phyloP scores from a whole-genome alignment of 495 filamentous ascomycete species.

The Recurvomyces mirabilis region DNA sequence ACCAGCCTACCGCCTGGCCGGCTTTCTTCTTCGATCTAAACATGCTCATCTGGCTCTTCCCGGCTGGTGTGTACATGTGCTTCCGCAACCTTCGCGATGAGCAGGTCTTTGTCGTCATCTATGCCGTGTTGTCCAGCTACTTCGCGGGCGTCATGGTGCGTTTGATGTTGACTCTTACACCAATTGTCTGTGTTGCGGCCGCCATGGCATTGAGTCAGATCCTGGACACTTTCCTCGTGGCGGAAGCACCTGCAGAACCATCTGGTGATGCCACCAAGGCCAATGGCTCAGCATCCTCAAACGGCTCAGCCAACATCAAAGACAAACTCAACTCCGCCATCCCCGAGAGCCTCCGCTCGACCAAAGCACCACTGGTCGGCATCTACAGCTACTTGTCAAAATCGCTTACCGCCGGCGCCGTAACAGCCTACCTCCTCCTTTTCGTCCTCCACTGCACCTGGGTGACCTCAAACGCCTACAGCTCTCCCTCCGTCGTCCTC shows the following conservation, averaged over 20 bases:
- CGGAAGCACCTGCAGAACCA: constrained; percentile 18
- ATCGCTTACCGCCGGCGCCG: constrained; percentile 52
- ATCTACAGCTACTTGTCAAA: constrained; percentile 77
- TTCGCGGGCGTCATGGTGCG: constrained; percentile 99
- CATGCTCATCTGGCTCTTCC: constrained; percentile 98
- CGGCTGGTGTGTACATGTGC: constrained; percentile 95
- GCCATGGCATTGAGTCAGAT: constrained; percentile 83
- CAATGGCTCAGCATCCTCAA: constrained; percentile 34
- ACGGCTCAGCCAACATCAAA: constrained; percentile 30
- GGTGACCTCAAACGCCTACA: constrained; percentile 98
- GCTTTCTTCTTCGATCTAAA: constrained; percentile 99
- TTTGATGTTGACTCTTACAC: constrained; percentile 93
- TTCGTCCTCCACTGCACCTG: constrained; percentile 98
- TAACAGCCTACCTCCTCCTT: constrained; percentile 71
- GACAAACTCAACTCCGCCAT: constrained; percentile 29
- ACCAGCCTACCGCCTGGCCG: constrained; percentile 99
- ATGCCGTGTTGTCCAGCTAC: constrained; percentile 88
- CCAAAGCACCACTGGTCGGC: constrained; percentile 63
- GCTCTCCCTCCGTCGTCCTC: constrained; percentile 92
- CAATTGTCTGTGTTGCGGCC: constrained; percentile 89
- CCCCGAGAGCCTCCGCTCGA: constrained; percentile 50
- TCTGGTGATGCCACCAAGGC: background rate
- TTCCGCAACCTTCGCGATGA: constrained; percentile 90
- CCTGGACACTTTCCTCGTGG: constrained; percentile 70
- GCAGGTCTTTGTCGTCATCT: constrained; percentile 97